phyloP scores from a whole-genome alignment of 257 asterid genomes.

The Solanum etuberosum region DNA sequence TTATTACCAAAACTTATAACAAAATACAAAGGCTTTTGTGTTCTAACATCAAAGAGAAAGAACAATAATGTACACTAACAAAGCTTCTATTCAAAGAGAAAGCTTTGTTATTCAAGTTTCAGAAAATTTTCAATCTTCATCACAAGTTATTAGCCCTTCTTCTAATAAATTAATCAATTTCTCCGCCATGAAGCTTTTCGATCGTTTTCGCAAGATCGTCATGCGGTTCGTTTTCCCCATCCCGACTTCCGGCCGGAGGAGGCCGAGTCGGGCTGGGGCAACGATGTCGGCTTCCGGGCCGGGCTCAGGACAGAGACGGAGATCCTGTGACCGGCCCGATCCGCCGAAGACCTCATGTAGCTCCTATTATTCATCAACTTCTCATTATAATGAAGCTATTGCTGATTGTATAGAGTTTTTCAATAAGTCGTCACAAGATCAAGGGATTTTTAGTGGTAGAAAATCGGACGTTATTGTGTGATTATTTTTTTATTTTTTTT shows the following conservation, averaged over 20 bases:
- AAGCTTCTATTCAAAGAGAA: background rate
- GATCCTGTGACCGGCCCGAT: conserved; percentile 5
- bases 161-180: conserved; percentile 4
- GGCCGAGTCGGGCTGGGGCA: background rate
- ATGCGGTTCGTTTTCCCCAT: conserved; percentile 1
- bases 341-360: conserved; percentile 9
- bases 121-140: background rate
- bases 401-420: conserved; percentile 19
- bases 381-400: conserved; percentile 18
- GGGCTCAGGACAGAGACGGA: background rate
- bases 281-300: background rate
- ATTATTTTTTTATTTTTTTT: background rate
- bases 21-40: background rate
- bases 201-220: conserved; percentile 8
- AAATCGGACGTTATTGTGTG: conserved; percentile 30
- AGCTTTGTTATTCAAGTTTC: background rate
- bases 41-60: background rate
- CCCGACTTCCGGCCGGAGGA: background rate
- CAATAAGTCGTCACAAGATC: conserved; percentile 32
- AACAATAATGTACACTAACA: background rate
- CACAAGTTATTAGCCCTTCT: background rate
- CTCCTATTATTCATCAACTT: conserved; percentile 4
- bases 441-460: conserved; percentile 10
- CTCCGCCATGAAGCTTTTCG: conserved; percentile 7
- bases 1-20: background rate